phyloP scores from a whole-genome alignment of 208 protist genomes.

The Leishmania tarentolae region DNA sequence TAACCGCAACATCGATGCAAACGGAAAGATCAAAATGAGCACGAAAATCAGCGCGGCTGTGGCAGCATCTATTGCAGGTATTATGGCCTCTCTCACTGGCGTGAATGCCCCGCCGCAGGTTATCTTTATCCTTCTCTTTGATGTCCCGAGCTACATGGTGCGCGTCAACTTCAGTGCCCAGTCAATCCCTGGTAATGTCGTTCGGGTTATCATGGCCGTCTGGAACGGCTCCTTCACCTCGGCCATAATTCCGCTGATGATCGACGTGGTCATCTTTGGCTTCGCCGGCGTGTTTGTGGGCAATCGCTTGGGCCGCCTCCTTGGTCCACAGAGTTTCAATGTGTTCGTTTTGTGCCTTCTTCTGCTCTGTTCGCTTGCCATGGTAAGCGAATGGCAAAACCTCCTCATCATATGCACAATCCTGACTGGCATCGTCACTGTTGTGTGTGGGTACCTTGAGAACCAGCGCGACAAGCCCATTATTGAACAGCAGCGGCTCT shows the following conservation, averaged over 20 bases:
- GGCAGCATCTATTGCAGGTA: conserved; percentile 45
- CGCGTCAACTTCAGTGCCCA: conserved; percentile 64
- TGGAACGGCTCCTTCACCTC: conserved; percentile 29
- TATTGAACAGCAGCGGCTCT: conserved; percentile 46
- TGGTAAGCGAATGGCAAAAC: conserved; percentile 34
- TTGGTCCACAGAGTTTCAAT: conserved; percentile 61
- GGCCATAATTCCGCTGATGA: conserved; percentile 37
- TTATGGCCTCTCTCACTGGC: conserved; percentile 62
- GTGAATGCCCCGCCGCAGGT: conserved; percentile 64
- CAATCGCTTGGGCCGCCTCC: conserved; percentile 45
- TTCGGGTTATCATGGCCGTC: conserved; percentile 52
- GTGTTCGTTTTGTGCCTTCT: conserved; percentile 56
- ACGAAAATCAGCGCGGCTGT: conserved; percentile 53
- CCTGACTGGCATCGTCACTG: conserved; percentile 36
- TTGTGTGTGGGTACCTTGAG: conserved; percentile 39
- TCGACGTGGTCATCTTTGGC: conserved; percentile 49
- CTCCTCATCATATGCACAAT: conserved; percentile 35
- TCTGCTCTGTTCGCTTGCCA: conserved; percentile 49
- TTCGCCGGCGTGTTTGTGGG: conserved; percentile 54
- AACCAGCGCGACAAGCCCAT: conserved; percentile 41
- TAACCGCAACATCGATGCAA: conserved; percentile 62
- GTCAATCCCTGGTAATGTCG: conserved; percentile 51
- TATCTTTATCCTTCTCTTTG: conserved; percentile 62
- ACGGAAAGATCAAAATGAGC: conserved; percentile 58
- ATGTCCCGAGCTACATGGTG: conserved; percentile 66